These are phyloP conservation scores for Tilletia setariae DNA, from an alignment of 1,284 basidiomycete species.

Conservation along the genomic window DNA sequence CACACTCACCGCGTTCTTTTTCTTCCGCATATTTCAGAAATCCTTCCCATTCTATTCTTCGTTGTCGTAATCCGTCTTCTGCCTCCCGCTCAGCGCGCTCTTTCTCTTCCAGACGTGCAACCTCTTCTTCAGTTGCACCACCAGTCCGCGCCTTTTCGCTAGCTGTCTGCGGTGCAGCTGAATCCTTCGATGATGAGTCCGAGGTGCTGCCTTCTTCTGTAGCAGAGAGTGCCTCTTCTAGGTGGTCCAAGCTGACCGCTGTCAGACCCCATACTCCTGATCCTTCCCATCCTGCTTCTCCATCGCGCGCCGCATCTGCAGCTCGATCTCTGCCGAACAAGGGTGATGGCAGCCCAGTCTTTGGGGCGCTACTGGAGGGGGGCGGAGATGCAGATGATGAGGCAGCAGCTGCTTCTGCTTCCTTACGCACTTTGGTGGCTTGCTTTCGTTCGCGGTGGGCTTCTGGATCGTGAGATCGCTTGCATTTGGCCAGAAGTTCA, in stretches of 20 bases:
- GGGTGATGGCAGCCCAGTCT: not conserved
- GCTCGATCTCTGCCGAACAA: conserved; percentile 3
- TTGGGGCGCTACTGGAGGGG: not conserved
- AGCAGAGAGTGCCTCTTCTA: conserved; percentile 21
- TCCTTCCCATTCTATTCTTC: conserved; percentile 53
- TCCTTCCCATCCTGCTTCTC: conserved; percentile 48
- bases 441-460: conserved; percentile 4
- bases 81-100: conserved; percentile 2
- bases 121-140: conserved; percentile 28
- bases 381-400: conserved; percentile 17
- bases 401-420: not conserved
- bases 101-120: conserved; percentile 16
- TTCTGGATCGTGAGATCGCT: conserved; percentile 44
- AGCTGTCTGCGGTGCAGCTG: conserved; percentile 1
- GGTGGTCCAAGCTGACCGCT: conserved; percentile 38
- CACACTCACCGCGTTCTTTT: conserved; percentile 45
- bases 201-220: not conserved
- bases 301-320: conserved; percentile 35
- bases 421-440: conserved; percentile 15
- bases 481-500: conserved; percentile 50
- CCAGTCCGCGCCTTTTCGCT: conserved; percentile 30
- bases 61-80: conserved; percentile 35
- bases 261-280: conserved; percentile 52
- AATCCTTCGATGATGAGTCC: too few relatives aligned
- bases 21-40: conserved; percentile 52